phyloP scores from a whole-genome alignment of 2,329 filamentous ascomycete species.

The Verticillium tricorpus region DNA sequence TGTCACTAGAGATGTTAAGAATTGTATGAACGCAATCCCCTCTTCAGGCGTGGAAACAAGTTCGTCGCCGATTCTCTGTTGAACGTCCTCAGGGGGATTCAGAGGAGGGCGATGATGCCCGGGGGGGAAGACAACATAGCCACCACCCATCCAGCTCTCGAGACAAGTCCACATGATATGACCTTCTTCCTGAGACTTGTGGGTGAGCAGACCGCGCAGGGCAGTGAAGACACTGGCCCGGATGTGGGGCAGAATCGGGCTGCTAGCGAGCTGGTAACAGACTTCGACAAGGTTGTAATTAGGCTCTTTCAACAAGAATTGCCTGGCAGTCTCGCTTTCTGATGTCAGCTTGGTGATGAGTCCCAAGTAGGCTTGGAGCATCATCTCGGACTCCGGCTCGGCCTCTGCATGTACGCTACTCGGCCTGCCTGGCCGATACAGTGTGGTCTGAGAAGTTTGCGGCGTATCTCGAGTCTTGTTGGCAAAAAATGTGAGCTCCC shows the following conservation, averaged over 20 bases:
- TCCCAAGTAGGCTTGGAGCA: constrained; percentile 91
- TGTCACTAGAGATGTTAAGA: constrained; percentile 67
- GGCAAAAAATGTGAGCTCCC: constrained; percentile 81
- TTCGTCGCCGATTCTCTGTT: constrained; percentile 66
- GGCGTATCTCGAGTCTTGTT: constrained; percentile 72
- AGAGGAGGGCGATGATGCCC: constrained; percentile 23
- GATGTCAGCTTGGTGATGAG: constrained; percentile 77
- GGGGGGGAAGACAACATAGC: constrained; percentile 31
- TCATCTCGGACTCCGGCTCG: constrained; percentile 91
- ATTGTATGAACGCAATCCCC: constrained; percentile 74
- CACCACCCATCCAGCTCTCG: constrained; percentile 73
- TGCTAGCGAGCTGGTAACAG: constrained; percentile 74
- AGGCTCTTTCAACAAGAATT: constrained; percentile 65
- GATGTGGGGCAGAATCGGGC: constrained; percentile 69
- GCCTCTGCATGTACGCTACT: constrained; percentile 66
- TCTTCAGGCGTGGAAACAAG: constrained; percentile 80
- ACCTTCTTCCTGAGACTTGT: constrained; percentile 64
- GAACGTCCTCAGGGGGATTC: constrained; percentile 30
- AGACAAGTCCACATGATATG: constrained; percentile 74
- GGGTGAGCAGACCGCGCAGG: constrained; percentile 68
- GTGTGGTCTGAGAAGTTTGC: constrained; percentile 44
- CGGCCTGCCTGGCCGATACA: constrained; percentile 56
- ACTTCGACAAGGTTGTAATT: constrained; percentile 66
- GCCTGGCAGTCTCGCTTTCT: constrained; percentile 67
- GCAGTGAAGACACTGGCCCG: constrained; percentile 81